Base-by-base conservation (phyloP, 2,329 filamentous ascomycete species). In the Fusarium sp. region DNA sequence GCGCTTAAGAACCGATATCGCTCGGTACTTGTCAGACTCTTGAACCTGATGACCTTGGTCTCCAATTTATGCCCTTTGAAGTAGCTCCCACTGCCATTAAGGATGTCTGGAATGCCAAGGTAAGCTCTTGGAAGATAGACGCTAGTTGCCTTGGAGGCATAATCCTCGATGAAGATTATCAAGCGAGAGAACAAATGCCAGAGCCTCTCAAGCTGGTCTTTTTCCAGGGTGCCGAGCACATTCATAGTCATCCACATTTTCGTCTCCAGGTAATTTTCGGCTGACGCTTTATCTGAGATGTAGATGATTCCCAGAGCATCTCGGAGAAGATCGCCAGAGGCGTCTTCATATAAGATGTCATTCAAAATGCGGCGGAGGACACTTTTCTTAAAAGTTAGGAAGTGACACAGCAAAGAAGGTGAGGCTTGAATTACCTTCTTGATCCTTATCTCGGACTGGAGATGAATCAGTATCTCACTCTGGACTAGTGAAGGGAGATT, bases 191-290 rank as follows among this genome's bases (percentile, higher is more conserved):
- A 33, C 0, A 63, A 7, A 2, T 6, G 36, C 26, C 44, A 63
- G 24, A 42, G 20, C 1, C 2, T 24, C 7, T 20, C 14, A 24
- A 39, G 13, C 5, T 61, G n/a, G n/a, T n/a, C n/a, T n/a, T n/a
- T n/a, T n/a, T n/a, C n/a, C n/a, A n/a, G n/a, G n/a, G n/a, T n/a
- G n/a, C n/a, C n/a, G n/a, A n/a, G n/a, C n/a, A n/a, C n/a, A n/a
- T n/a, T n/a, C 18, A 13, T 15, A 8, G 18, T 18, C 13, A 4
- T 5, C 41, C 24, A 47, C 2, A 9, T 4, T 4, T n/a, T 1
- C 2, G 7, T 28, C 1, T 28, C 20, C 10, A 1, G 3, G 18
- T 42, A 42, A 20, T 2, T 24, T n/a, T 10, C n/a, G 24, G 30
- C 26, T 12, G 5, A 6, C 7, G 15, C 15, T 6, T 24, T 5